A percentile compares a stretch with the other conserved stretches of the same genome.
These are phyloP conservation scores for Wickerhamiella cacticola DNA, from an alignment of 805 yeast species.

Conservation along the genomic window DNA sequence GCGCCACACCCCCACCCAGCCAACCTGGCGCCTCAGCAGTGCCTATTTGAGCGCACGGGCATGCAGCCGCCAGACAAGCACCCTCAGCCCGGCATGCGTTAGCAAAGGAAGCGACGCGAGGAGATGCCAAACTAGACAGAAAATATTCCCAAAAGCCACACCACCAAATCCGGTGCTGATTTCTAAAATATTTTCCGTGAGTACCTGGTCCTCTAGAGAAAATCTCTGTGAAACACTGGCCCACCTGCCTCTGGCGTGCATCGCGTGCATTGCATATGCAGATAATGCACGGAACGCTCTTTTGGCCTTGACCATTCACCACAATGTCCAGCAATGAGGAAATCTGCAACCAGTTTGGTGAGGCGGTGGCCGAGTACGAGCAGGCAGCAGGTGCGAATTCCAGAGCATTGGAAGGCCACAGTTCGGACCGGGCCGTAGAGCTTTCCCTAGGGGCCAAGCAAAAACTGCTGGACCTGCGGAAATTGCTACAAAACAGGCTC, in stretches of 20 bases:
- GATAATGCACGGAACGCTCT: background rate
- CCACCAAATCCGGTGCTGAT: no score
- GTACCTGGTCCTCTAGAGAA: no score
- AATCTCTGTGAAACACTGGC: constrained; percentile 2
- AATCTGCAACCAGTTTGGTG: background rate
- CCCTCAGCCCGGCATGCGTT: no score
- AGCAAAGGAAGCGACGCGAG: no score
- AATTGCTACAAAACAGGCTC: background rate
- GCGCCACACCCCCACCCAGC: no score
- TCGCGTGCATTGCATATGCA: constrained; percentile 5
- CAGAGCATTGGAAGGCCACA: background rate
- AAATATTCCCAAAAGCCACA: no score
- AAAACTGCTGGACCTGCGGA: background rate
- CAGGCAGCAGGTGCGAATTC: background rate
- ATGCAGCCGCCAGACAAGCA: background rate
- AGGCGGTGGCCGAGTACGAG: background rate
- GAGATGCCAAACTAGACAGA: no score
- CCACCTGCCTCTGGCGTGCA: background rate
- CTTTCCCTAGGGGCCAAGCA: background rate
- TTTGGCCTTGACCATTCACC: background rate
- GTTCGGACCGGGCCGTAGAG: background rate
- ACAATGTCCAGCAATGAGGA: background rate
- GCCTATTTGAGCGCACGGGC: no score
- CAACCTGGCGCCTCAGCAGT: no score
- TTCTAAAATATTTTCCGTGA: no score